Evolutionary conservation across 495 filamentous ascomycete genomes (phyloP).

Genomic region (Aspergillus egyptiacus): DNA sequence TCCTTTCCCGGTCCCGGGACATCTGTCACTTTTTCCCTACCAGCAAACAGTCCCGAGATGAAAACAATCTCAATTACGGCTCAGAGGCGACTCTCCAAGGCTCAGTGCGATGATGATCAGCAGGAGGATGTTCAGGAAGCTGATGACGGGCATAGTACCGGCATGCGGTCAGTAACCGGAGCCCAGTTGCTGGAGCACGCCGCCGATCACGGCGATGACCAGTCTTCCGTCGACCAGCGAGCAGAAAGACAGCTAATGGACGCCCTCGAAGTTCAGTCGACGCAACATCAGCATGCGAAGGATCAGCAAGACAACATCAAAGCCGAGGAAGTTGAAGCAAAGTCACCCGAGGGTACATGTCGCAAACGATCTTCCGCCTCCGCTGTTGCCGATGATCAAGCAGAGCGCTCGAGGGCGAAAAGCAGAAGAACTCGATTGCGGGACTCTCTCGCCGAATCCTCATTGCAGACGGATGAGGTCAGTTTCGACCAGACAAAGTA

Average conservation of each 20-base stretch:
- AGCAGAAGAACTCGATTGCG: slow-evolving; percentile 79
- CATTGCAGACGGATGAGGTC: slow-evolving; percentile 44
- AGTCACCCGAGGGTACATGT: slow-evolving; percentile 20
- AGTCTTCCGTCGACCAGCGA: slow-evolving; percentile 36
- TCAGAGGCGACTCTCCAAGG: slow-evolving; percentile 9
- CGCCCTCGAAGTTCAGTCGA: slow-evolving; percentile 31
- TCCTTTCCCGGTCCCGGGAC: slow-evolving; percentile 31
- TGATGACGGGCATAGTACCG: slow-evolving; percentile 12
- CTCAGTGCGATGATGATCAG: slow-evolving; percentile 14
- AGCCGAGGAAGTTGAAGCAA: slow-evolving; percentile 28
- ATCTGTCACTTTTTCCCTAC: slow-evolving; percentile 36
- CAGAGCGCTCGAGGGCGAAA: slow-evolving; percentile 59
- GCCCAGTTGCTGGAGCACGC: slow-evolving; percentile 9
- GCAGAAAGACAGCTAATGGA: slow-evolving; percentile 42
- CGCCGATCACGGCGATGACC: slow-evolving; percentile 31
- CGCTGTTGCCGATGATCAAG: slow-evolving; percentile 43
- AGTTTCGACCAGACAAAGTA: slow-evolving; percentile 61
- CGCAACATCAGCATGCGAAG: slow-evolving; percentile 18
- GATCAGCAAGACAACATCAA: slow-evolving; percentile 22
- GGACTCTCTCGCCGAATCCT: slow-evolving; percentile 58
- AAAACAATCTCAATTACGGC: slow-evolving; percentile 16
- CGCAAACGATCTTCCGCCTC: slow-evolving; percentile 49
- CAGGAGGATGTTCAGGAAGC: slow-evolving; percentile 13
- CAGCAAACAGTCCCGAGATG: slow-evolving; percentile 18
- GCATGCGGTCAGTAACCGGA: slow-evolving; percentile 7